Evolutionary conservation across 2,329 filamentous ascomycete species (phyloP).

Genomic region (Shiraia sp.): DNA sequence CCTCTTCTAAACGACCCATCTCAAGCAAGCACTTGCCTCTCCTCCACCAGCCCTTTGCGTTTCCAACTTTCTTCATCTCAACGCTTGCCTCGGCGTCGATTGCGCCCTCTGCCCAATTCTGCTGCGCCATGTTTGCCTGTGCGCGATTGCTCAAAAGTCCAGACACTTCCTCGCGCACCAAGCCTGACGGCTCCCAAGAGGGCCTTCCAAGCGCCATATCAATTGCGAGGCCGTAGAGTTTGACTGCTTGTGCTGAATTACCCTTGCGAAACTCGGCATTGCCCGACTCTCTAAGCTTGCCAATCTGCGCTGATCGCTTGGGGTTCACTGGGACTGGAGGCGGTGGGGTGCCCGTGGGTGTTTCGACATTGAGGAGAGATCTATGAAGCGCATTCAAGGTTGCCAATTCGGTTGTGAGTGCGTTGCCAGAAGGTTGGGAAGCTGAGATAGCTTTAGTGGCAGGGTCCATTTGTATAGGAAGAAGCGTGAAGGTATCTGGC

Average conservation of each 20-base stretch:
- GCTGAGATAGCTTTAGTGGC: slow-evolving; percentile 72
- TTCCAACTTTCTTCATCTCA: slow-evolving; percentile 82
- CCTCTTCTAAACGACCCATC: slow-evolving; percentile 88
- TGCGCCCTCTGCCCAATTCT: slow-evolving; percentile 82
- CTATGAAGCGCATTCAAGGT: slow-evolving; percentile 81
- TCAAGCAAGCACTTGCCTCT: slow-evolving; percentile 82
- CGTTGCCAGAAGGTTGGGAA: slow-evolving; percentile 43
- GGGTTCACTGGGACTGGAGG: slow-evolving; percentile 90
- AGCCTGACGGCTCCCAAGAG: slow-evolving; percentile 80
- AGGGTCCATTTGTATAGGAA: slow-evolving; percentile 82
- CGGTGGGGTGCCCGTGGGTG: slow-evolving; percentile 70
- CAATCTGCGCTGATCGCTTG: slow-evolving; percentile 84
- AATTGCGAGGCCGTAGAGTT: slow-evolving; percentile 82
- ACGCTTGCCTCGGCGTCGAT: slow-evolving; percentile 87
- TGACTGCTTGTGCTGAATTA: slow-evolving; percentile 73
- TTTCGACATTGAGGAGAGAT: slow-evolving; percentile 67
- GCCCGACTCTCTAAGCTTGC: slow-evolving; percentile 86
- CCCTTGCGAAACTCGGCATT: slow-evolving; percentile 82
- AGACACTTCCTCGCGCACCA: slow-evolving; percentile 83
- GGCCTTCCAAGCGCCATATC: slow-evolving; percentile 85
- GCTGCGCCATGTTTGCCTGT: slow-evolving; percentile 83
- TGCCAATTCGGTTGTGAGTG: slow-evolving; percentile 57
- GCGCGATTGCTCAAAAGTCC: slow-evolving; percentile 83
- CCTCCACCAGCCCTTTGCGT: slow-evolving; percentile 94
- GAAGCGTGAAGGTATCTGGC: slow-evolving; percentile 73